These are phyloP conservation scores for Primulina eburnea DNA, from an alignment of 257 asterid species.

Conservation along the genomic window DNA sequence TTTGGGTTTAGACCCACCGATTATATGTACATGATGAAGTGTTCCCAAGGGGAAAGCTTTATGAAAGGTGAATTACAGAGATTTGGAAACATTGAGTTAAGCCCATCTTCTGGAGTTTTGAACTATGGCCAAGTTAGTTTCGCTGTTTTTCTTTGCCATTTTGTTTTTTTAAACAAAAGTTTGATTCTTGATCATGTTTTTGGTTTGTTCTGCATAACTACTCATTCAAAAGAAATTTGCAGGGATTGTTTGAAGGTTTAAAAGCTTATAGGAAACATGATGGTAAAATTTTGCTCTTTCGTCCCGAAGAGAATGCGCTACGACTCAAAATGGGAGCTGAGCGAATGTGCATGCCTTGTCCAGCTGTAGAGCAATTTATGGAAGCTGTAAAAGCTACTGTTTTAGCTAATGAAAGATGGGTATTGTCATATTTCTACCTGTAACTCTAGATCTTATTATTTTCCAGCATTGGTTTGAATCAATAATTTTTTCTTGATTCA, in stretches of 20 bases:
- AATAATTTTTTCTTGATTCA: not conserved
- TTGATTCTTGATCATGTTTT: constrained; percentile 7
- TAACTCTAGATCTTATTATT: constrained; percentile 17
- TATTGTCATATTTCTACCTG: constrained; percentile 31
- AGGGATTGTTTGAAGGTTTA: constrained; percentile 93
- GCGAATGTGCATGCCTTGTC: constrained; percentile 98
- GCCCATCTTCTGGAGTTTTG: constrained; percentile 85
- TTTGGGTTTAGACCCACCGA: constrained; percentile 73
- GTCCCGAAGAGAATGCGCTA: constrained; percentile 77
- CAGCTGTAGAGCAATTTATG: constrained; percentile 76
- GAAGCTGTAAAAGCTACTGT: constrained; percentile 88
- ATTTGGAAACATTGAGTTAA: constrained; percentile 93
- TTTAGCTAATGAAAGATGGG: constrained; percentile 93
- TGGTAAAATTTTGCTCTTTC: constrained; percentile 77
- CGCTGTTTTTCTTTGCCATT: not conserved
- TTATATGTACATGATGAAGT: constrained; percentile 86
- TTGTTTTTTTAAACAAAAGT: not conserved
- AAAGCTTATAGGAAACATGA: constrained; percentile 84
- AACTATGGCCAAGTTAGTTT: constrained; percentile 91
- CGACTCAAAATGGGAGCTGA: constrained; percentile 82
- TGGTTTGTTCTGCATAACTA: not conserved
- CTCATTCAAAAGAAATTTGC: constrained; percentile 18
- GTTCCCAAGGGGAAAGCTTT: constrained; percentile 66
- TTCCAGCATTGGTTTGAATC: constrained; percentile 12
- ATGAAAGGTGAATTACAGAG: constrained; percentile 68